Evolutionary conservation across 768 basidiomycete genomes (phyloP), one percentile per base, ranked within the genome.

Genomic region (Mycena maculata): DNA sequence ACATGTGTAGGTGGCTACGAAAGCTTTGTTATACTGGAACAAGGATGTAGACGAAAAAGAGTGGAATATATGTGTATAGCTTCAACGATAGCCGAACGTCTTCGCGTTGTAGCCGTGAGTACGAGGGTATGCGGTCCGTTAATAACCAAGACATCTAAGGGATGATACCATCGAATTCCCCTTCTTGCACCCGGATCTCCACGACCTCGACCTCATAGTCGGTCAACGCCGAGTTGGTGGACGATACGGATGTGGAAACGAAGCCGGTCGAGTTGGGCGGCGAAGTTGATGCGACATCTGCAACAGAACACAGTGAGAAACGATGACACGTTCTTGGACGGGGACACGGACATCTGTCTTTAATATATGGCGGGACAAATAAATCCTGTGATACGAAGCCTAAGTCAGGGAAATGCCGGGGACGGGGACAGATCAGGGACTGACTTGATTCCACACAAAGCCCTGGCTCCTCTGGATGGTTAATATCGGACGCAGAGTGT

Each of bases 371-470:
- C 22, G 93, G 93, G 18, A 95, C 89, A 71, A 95, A 95, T 22
- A 95, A 84, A 70, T 95, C 93, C 93, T 94, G 57, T 15, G 45
- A 22, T 58, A 44, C 33, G 33, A 56, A 30, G 64, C 66, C 36
- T 58, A 23, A 60, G 11, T 20, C 20, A 55, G 53, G 48, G 30
- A 58, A 52, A 33, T 23, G 25, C 20, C 48, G 56, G 12, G 49
- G 31, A 38, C 33, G 45, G 30, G 38, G 5, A 55, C n/a, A n/a
- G n/a, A 42, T 45, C 23, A 45, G 20, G 25, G 56, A 78, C 88
- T 52, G 57, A 92, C 93, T 85, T 94, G 93, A 73, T 95, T 95
- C 93, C 93, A 95, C 1, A 95, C 93, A 73, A 95, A 95, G 15
- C 93, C 93, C 77, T 95, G 92, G 72, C 92, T 93, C 75, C 85